phyloP scores from a whole-genome alignment of 805 yeast genomes.

The Brettanomyces anomalus region DNA sequence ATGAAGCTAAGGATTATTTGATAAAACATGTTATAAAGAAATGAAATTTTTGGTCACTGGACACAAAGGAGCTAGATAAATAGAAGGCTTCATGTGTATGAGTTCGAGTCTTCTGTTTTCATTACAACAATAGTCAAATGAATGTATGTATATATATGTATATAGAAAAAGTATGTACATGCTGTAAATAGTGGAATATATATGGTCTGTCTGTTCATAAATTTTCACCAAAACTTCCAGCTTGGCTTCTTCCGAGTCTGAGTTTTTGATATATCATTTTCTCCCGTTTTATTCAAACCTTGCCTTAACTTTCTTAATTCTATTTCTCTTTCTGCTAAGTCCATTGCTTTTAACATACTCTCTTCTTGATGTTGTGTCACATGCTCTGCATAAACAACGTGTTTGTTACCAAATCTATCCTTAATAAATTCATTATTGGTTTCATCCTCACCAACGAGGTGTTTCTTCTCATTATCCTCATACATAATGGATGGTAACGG shows the following conservation, averaged over 20 bases:
- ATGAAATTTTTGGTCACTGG: slow-evolving; percentile 7
- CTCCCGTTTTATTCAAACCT: slow-evolving; percentile 1
- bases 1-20: slow-evolving; percentile 81
- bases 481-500: slow-evolving; percentile 28
- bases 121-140: not conserved
- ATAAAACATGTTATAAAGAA: slow-evolving; percentile 49
- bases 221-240: slow-evolving; percentile 23
- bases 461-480: slow-evolving; percentile 29
- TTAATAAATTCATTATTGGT: slow-evolving; percentile 37
- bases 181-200: too few relatives aligned
- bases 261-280: too few relatives aligned
- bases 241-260: slow-evolving; percentile 7
- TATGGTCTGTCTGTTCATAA: not conserved
- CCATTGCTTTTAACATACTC: slow-evolving; percentile 35
- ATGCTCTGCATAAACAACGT: slow-evolving; percentile 66
- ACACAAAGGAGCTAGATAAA: too few relatives aligned
- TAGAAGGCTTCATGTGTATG: too few relatives aligned
- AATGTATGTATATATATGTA: not conserved
- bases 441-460: slow-evolving; percentile 24
- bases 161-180: not conserved
- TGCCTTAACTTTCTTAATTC: slow-evolving; percentile 13
- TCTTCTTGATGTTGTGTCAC: slow-evolving; percentile 63
- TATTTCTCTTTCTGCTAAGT: slow-evolving; percentile 30
- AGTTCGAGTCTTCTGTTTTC: too few relatives aligned
- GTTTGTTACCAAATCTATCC: slow-evolving; percentile 57